These are phyloP conservation scores for Cladophialophora carrionii DNA, from an alignment of 2,329 filamentous ascomycete species.

Conservation along the genomic window DNA sequence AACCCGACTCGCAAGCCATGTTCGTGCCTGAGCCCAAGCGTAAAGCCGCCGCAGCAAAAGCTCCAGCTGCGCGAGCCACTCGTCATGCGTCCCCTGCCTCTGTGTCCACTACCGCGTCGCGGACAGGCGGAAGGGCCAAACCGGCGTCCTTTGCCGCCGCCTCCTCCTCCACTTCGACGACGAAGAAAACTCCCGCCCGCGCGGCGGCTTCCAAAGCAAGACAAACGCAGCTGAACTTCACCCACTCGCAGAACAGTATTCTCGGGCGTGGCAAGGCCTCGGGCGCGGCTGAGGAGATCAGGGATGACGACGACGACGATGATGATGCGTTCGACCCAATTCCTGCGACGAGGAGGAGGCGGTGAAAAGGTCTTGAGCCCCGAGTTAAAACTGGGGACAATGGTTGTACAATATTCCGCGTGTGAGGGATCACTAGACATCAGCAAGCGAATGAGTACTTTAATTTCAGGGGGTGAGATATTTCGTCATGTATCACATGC, in stretches of 20 bases:
- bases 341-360: constrained; percentile 35
- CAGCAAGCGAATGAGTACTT: background rate
- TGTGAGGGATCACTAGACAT: background rate
- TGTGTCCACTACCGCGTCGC: constrained; percentile 7
- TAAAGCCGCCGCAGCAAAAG: constrained; percentile 24
- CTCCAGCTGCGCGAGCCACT: constrained; percentile 11
- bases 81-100: constrained; percentile 8
- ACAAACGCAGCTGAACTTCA: constrained; percentile 51
- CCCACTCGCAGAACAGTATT: constrained; percentile 43
- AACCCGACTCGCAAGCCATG: constrained; percentile 40
- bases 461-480: background rate
- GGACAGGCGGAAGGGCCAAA: constrained; percentile 8
- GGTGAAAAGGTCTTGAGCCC: constrained; percentile 13
- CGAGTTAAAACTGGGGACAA: background rate
- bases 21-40: constrained; percentile 35
- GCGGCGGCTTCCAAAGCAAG: constrained; percentile 32
- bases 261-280: constrained; percentile 32
- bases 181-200: constrained; percentile 47
- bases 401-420: background rate
- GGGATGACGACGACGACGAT: constrained; percentile 41
- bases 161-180: constrained; percentile 16
- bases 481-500: background rate
- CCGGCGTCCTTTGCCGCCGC: constrained; percentile 22
- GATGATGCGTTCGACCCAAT: constrained; percentile 54
- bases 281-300: constrained; percentile 30